Conservation (phyloP, 495 filamentous ascomycete species). For the Aspergillus haitiensis region DNA sequence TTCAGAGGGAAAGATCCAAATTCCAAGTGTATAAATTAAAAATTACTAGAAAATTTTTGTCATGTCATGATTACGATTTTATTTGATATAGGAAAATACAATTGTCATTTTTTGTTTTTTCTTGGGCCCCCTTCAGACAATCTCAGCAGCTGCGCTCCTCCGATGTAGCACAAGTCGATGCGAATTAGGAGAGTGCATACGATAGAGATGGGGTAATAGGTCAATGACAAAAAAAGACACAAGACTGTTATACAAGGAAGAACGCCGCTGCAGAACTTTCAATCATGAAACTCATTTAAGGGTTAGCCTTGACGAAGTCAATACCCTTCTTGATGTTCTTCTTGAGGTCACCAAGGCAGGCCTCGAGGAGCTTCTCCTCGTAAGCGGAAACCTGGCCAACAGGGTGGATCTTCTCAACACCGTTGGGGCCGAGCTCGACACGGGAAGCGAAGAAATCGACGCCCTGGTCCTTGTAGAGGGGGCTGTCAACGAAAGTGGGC, state of each 20-base stretch:
- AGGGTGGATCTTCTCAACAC: constrained; percentile 87
- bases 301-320: constrained; percentile 69
- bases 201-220: constrained; percentile 14
- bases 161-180: constrained; percentile 25
- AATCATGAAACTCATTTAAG: constrained; percentile 48
- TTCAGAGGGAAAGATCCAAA: too few species aligned
- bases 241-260: constrained; percentile 35
- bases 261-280: constrained; percentile 26
- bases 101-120: constrained; percentile 20
- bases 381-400: constrained; percentile 77
- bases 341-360: constrained; percentile 81
- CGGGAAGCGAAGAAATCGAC: constrained; percentile 92
- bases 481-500: constrained; percentile 95
- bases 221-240: constrained; percentile 13
- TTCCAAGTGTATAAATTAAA: background rate
- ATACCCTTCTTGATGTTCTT: constrained; percentile 81
- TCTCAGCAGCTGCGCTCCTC: constrained; percentile 27
- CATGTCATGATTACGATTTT: constrained; percentile 20
- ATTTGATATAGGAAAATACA: constrained; percentile 16
- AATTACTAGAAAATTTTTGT: constrained; percentile 8
- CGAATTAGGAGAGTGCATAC: constrained; percentile 11
- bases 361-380: constrained; percentile 88
- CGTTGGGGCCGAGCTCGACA: constrained; percentile 94
- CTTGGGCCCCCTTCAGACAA: constrained; percentile 3
- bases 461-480: constrained; percentile 96